Evolutionary conservation across 1,284 basidiomycete species (phyloP), one percentile per base, ranked within the genome.

Genomic region (Tilletia horrida): DNA sequence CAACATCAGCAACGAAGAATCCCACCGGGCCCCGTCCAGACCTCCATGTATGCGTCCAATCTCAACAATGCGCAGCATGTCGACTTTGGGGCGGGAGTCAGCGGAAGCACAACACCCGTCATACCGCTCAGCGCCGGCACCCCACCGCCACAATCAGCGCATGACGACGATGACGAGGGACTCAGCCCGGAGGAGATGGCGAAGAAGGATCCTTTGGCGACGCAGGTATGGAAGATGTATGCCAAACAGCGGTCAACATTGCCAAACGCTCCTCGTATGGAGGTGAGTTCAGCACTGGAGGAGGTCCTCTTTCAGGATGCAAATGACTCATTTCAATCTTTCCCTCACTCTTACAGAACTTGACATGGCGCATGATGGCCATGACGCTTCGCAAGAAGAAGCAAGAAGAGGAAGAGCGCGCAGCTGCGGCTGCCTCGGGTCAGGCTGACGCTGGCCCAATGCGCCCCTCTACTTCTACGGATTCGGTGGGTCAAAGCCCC

Each of bases 351-450:
- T n/a, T 29, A 16, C 25, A 68, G 84, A 97, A 96, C 80, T 82
- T 97, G 64, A 96, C 93, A 0, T 97, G 95, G 95, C 85, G 96
- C 70, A 92, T 97, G 91, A 97, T 97, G 94, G 91, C 93, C 52
- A 85, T 98, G 78, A 91, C 90, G 9, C 83, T 97, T 70, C 90
- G 90, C 84, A 93, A 91, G 85, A 90, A 90, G 84, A 89, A 77
- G 45, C 75, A 76, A 40, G 73, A 75, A 43, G 78, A 80, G 62
- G 66, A 72, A 9, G 73, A 74, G 21, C 75, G 78, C 31, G 65
- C 72, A 23, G 59, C 44, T 9, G 61, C 23, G 35, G 35, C 35
- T 40, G 35, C 35, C 11, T 40, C 35, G 11, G 11, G 35, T 11
- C 35, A 40, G 35, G 35, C 11, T 11, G 35, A 40, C 4, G 6